A percentile compares a stretch with the other conserved stretches of the same genome.
Conservation (phyloP, 495 filamentous ascomycete genomes). For the Melanomma pulvis-pyrius region DNA sequence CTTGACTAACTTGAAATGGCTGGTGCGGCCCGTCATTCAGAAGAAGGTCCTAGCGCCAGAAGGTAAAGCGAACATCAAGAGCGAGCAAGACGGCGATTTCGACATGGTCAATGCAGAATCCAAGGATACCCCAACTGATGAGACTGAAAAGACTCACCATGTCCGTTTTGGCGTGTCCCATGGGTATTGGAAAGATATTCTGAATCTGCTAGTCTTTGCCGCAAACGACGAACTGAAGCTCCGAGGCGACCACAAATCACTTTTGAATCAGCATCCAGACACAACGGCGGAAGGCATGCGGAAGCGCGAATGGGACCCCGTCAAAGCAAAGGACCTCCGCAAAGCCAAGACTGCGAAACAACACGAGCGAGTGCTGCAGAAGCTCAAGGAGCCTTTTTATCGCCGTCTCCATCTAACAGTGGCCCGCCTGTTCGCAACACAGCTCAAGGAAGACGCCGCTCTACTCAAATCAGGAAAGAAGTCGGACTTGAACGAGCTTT, state of each 20-base stretch:
- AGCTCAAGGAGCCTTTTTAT: slow-evolving; percentile 47
- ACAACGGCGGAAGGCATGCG: slow-evolving; percentile 30
- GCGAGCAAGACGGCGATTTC: slow-evolving; percentile 33
- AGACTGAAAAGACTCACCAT: slow-evolving; percentile 36
- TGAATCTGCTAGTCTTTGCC: slow-evolving; percentile 52
- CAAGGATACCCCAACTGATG: slow-evolving; percentile 24
- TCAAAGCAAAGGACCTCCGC: slow-evolving; percentile 31
- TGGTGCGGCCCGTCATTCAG: slow-evolving; percentile 50
- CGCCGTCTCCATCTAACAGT: slow-evolving; percentile 49
- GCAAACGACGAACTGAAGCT: slow-evolving; percentile 45
- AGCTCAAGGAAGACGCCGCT: slow-evolving; percentile 49
- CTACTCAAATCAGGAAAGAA: slow-evolving; percentile 41
- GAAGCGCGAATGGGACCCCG: slow-evolving; percentile 27
- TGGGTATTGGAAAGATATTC: slow-evolving; percentile 56
- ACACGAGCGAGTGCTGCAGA: slow-evolving; percentile 42
- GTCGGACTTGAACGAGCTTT: slow-evolving; percentile 45
- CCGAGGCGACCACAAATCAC: slow-evolving; percentile 35
- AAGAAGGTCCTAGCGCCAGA: slow-evolving; percentile 47
- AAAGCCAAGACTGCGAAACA: slow-evolving; percentile 43
- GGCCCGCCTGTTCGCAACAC: slow-evolving; percentile 53
- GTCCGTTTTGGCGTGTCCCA: slow-evolving; percentile 50
- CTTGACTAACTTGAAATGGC: slow-evolving; percentile 51
- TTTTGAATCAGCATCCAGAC: slow-evolving; percentile 40
- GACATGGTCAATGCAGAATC: slow-evolving; percentile 38
- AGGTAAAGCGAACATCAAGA: slow-evolving; percentile 24